Evolutionary conservation across 129 eudicot genomes (phyloP).

Genomic region (Artemisia argyi): DNA sequence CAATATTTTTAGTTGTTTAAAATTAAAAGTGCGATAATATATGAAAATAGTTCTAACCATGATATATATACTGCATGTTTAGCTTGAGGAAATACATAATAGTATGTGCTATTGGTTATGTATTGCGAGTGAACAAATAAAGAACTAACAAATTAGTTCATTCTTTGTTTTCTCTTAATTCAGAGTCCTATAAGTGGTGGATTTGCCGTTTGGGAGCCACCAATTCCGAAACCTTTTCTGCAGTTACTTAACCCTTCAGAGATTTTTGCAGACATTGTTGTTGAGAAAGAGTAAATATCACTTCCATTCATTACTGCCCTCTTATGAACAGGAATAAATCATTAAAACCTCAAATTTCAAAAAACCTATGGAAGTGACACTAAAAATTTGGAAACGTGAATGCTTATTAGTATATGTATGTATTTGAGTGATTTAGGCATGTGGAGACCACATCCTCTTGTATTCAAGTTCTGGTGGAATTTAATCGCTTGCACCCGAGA

Average conservation of each 20-base stretch:
- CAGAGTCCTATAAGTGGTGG: conserved; percentile 65
- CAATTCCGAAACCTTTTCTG: conserved; percentile 53
- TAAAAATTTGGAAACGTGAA: neutral
- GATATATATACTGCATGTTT: no score
- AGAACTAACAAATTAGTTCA: neutral
- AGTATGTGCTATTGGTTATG: neutral
- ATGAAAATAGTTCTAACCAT: no score
- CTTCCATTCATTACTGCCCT: neutral
- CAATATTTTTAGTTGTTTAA: neutral
- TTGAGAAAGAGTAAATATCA: conserved; percentile 59
- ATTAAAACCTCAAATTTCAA: neutral
- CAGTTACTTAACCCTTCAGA: conserved; percentile 71
- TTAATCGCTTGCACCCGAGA: conserved; percentile 44
- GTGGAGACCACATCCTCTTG: conserved; percentile 59
- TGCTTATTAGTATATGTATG: neutral
- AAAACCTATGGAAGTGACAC: neutral
- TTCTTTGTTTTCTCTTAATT: neutral
- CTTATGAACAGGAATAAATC: neutral
- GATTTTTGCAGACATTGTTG: conserved; percentile 62
- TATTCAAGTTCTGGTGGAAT: conserved; percentile 46
- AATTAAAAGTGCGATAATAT: no score
- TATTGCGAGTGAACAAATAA: neutral
- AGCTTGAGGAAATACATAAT: neutral
- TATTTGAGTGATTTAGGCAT: conserved; percentile 39
- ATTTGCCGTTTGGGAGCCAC: conserved; percentile 71